These are phyloP conservation scores for Picea abies DNA, from an alignment of 83 land plant species.

Conservation along the genomic window DNA sequence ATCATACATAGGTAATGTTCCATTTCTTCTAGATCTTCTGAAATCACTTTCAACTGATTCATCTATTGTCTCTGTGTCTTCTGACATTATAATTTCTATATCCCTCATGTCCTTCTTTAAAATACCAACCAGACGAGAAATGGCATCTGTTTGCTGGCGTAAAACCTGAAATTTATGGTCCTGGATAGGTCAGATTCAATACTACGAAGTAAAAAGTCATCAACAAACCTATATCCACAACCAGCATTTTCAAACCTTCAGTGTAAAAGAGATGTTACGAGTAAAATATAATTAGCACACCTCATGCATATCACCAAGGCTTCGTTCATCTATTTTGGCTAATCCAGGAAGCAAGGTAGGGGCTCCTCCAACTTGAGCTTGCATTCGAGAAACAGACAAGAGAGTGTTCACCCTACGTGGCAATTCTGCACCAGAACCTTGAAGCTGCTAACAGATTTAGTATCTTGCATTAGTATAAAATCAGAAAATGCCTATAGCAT, in stretches of 20 bases:
- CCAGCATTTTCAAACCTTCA: neutral
- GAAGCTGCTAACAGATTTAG: slow-evolving; percentile 48
- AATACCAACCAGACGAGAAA: slow-evolving; percentile 80
- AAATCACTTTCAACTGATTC: slow-evolving; percentile 14
- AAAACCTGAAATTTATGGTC: slow-evolving; percentile 64
- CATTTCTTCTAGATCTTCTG: slow-evolving; percentile 12
- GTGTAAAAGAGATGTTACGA: neutral
- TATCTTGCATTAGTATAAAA: slow-evolving; percentile 1
- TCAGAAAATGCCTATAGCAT: neutral
- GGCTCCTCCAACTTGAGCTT: slow-evolving; percentile 52
- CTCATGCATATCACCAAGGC: slow-evolving; percentile 95
- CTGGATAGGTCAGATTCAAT: neutral
- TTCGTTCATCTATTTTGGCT: slow-evolving; percentile 83
- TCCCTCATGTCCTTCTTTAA: slow-evolving; percentile 90
- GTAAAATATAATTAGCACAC: slow-evolving; percentile 17
- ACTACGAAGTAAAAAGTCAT: neutral
- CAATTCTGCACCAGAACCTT: slow-evolving; percentile 89
- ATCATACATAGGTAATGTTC: too few species aligned
- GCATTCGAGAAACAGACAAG: slow-evolving; percentile 75
- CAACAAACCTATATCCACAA: neutral
- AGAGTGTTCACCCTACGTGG: slow-evolving; percentile 85
- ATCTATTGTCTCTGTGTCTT: slow-evolving; percentile 46
- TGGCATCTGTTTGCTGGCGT: slow-evolving; percentile 92
- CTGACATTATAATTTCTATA: slow-evolving; percentile 84
- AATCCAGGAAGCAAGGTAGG: slow-evolving; percentile 66